Conservation (phyloP, 2,329 filamentous ascomycete genomes). For the Talaromyces sp. region DNA sequence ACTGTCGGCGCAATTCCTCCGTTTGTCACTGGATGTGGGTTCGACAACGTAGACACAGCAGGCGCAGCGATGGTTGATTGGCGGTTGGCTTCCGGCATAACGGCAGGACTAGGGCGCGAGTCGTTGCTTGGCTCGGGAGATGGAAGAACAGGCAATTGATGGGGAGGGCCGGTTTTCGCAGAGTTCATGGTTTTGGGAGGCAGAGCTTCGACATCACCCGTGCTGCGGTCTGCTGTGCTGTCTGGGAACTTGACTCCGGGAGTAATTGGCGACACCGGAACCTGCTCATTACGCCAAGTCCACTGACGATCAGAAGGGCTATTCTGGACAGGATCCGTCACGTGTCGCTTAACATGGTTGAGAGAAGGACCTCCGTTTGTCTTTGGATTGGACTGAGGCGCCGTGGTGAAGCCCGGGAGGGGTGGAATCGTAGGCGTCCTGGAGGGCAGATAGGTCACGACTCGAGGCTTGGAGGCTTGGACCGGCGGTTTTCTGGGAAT, state of each 20-base stretch:
- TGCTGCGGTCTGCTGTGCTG: slow-evolving; percentile 1
- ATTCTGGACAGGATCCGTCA: background rate
- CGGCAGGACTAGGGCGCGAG: slow-evolving; percentile 21
- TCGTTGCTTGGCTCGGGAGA: slow-evolving; percentile 25
- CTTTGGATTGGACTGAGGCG: background rate
- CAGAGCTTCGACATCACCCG: background rate
- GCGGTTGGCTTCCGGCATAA: slow-evolving; percentile 13
- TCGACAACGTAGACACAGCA: background rate
- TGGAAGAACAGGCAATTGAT: slow-evolving; percentile 15
- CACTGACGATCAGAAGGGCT: background rate
- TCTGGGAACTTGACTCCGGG: background rate
- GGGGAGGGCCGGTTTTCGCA: background rate
- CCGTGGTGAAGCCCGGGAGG: background rate
- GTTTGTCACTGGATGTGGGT: background rate
- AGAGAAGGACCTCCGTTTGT: background rate
- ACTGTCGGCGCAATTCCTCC: background rate
- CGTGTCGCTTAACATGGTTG: background rate
- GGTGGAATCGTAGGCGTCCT: background rate
- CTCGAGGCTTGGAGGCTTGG: background rate
- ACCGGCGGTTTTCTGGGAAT: background rate
- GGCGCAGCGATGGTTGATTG: background rate
- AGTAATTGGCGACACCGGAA: slow-evolving; percentile 9
- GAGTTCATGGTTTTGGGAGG: slow-evolving; percentile 7
- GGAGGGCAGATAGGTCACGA: background rate
- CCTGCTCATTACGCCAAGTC: background rate